Percentiles rank a stretch among this genome's conserved stretches.
Conservation (phyloP, 306 rosid species). For the Lotus japonicus region DNA sequence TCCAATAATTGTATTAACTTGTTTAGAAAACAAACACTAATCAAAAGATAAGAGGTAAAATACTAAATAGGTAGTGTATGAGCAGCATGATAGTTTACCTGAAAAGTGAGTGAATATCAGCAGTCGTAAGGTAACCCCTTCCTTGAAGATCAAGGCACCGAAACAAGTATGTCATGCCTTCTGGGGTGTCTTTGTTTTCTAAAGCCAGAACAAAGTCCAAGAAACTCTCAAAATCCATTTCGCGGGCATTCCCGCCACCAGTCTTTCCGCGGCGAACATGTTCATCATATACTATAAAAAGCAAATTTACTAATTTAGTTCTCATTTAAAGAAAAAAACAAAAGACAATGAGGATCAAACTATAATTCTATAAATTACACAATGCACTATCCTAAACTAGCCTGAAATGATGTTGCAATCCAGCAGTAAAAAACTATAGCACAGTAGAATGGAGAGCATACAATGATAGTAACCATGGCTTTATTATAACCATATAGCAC, state of each 20-base stretch:
- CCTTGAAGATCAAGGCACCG: conserved; percentile 98
- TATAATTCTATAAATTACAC: background rate
- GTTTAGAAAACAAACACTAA: background rate
- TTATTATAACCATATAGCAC: background rate
- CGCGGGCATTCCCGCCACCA: conserved; percentile 76
- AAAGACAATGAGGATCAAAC: background rate
- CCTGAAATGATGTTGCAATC: background rate
- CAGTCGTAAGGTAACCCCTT: conserved; percentile 87
- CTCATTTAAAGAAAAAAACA: background rate
- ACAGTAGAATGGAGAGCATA: background rate
- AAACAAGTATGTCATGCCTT: conserved; percentile 92
- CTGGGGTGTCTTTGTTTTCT: conserved; percentile 97
- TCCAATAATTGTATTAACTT: conserved; percentile 38
- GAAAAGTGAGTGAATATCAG: conserved; percentile 94
- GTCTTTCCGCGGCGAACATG: conserved; percentile 77
- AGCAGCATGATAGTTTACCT: conserved; percentile 50
- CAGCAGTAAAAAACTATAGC: background rate
- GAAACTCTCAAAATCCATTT: conserved; percentile 89
- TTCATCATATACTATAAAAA: conserved; percentile 77
- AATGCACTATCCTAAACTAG: background rate
- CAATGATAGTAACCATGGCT: background rate
- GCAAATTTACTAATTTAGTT: conserved; percentile 9
- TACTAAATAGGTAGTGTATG: background rate
- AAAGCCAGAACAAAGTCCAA: conserved; percentile 91
- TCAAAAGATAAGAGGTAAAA: background rate